A percentile compares a stretch with the other conserved stretches of the same genome.
These are phyloP conservation scores for Micromonas pusilla DNA, from an alignment of 139 green algal genomes.

Conservation along the genomic window DNA sequence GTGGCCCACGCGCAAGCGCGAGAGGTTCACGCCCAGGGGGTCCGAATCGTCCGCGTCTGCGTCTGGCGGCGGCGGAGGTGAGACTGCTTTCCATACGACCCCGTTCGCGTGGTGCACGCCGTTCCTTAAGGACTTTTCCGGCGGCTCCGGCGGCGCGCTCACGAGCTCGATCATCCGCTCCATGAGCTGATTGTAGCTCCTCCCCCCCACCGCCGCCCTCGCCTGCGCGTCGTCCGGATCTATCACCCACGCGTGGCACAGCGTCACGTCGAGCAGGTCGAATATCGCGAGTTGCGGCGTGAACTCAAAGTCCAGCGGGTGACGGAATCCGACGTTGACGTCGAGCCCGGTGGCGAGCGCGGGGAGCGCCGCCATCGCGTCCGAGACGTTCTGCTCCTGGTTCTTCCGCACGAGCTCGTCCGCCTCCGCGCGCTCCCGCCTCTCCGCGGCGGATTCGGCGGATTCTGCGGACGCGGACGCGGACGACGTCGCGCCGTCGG, in stretches of 20 bases:
- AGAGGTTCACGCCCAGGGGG: too few relatives aligned
- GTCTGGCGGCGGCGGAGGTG: too few relatives aligned
- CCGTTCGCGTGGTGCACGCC: too few relatives aligned
- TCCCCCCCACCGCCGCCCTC: constrained; percentile 35
- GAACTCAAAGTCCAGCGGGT: constrained; percentile 53
- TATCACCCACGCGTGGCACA: constrained; percentile 91
- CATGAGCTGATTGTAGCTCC: constrained; percentile 78
- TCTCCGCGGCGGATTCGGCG: background rate
- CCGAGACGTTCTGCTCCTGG: constrained; percentile 54
- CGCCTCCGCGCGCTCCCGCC: constrained; percentile 48
- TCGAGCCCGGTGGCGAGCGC: constrained; percentile 85
- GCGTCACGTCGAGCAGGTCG: constrained; percentile 83
- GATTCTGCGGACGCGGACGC: background rate
- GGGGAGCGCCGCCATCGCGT: constrained; percentile 61
- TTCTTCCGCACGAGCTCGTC: constrained; percentile 45
- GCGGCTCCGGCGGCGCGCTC: background rate
- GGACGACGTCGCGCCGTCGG: background rate
- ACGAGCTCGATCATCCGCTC: constrained; percentile 51
- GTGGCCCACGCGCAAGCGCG: too few relatives aligned
- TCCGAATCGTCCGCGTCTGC: too few relatives aligned
- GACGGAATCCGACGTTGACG: constrained; percentile 80
- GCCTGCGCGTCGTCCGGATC: constrained; percentile 43
- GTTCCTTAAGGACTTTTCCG: too few relatives aligned
- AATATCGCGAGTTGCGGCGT: constrained; percentile 81
- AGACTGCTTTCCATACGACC: too few relatives aligned